Conservation (phyloP, 495 filamentous ascomycete species). For the Lichenothelia convexa region DNA sequence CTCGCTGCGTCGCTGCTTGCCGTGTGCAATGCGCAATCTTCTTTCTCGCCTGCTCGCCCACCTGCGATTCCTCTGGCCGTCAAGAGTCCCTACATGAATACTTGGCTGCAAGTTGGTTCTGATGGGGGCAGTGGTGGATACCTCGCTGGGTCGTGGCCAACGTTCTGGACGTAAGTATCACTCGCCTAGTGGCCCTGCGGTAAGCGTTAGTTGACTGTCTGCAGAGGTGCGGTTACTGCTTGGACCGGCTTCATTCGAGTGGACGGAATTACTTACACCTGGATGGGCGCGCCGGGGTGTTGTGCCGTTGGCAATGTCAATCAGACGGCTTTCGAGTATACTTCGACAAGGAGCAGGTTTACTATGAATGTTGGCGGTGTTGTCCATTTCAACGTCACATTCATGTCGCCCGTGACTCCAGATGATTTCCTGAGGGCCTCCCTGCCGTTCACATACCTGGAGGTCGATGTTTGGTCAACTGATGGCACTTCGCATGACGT, state of each 20-base stretch:
- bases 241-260: conserved; percentile 41
- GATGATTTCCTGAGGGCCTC: conserved; percentile 36
- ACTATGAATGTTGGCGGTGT: conserved; percentile 29
- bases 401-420: conserved; percentile 39
- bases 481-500: conserved; percentile 37
- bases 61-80: conserved; percentile 39
- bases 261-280: conserved; percentile 34
- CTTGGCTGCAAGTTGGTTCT: conserved; percentile 34
- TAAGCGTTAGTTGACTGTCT: conserved; percentile 3
- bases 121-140: conserved; percentile 39
- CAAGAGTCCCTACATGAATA: conserved; percentile 37
- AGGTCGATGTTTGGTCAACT: conserved; percentile 32
- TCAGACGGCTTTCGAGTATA: conserved; percentile 37
- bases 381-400: conserved; percentile 36
- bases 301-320: conserved; percentile 29
- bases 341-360: conserved; percentile 39
- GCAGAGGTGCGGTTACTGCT: conserved; percentile 28
- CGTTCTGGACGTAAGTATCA: conserved; percentile 34
- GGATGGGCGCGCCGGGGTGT: conserved; percentile 29
- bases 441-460: conserved; percentile 36
- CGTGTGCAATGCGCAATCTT: conserved; percentile 15
- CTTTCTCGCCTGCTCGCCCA: conserved; percentile 35
- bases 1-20: neutral
- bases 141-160: conserved; percentile 38
- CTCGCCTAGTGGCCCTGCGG: neutral